Evolutionary conservation across 2,329 filamentous ascomycete species (phyloP).

Genomic region (Epichloe coenophiala): DNA sequence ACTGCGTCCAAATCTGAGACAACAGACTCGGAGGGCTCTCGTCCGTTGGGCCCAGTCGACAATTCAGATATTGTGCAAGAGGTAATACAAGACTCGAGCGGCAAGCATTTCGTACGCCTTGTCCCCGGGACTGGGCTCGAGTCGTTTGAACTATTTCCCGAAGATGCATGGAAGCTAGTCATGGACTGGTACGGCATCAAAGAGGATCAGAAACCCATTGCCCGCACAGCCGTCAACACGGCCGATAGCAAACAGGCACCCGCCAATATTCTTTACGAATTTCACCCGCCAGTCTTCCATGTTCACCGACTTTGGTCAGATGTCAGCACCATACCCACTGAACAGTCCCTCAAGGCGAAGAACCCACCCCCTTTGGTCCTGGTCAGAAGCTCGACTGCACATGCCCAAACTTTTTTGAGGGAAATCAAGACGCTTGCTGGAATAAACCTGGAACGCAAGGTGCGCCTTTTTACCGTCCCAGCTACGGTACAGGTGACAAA

Average conservation of each 20-base stretch:
- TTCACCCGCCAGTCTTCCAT: constrained; percentile 73
- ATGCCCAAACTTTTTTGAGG: constrained; percentile 62
- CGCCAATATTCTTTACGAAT: constrained; percentile 66
- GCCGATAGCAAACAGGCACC: constrained; percentile 23
- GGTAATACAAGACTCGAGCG: constrained; percentile 35
- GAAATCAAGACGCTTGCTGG: constrained; percentile 55
- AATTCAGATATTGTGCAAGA: constrained; percentile 69
- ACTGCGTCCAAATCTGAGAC: constrained; percentile 41
- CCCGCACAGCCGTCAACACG: constrained; percentile 67
- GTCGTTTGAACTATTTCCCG: constrained; percentile 64
- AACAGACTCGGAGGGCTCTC: constrained; percentile 45
- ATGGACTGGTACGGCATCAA: constrained; percentile 70
- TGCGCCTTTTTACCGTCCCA: constrained; percentile 54
- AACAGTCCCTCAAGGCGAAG: constrained; percentile 46
- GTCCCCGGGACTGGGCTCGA: constrained; percentile 54
- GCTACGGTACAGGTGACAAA: constrained; percentile 26
- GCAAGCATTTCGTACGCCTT: constrained; percentile 55
- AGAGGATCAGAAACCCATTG: constrained; percentile 55
- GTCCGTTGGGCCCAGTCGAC: constrained; percentile 63
- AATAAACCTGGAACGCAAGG: constrained; percentile 57
- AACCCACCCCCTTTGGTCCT: constrained; percentile 47
- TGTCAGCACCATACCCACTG: constrained; percentile 39
- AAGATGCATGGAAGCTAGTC: constrained; percentile 70
- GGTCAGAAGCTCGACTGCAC: constrained; percentile 56
- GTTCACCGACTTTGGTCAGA: constrained; percentile 64